Base-by-base conservation (phyloP, 495 filamentous ascomycete genomes). In the Physcia stellaris region DNA sequence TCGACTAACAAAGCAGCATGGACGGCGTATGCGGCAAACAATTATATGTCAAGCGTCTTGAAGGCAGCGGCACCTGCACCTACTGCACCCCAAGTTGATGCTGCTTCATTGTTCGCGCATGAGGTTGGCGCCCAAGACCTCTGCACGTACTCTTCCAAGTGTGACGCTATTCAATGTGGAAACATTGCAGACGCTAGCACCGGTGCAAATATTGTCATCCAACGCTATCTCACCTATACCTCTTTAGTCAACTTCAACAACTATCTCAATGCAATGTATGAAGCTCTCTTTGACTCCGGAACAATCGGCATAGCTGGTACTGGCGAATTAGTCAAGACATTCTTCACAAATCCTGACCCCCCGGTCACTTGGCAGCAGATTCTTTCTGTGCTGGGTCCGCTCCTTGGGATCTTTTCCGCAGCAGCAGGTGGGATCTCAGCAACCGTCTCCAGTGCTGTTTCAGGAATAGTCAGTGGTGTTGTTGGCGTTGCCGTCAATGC, bases 161-260 rank as follows among this genome's bases (percentile, higher is more conserved):
- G 43, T 24, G 37, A 30, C 4, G 10, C 22, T 2, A 19, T 41
- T 9, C 27, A 18, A 13, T 46, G 43, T 19, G 29, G 26, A n/a
- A 28, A 41, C 21, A 26, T 46, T 27, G 27, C 26, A n/a, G 26
- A 41, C 24, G 23, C 35, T 10, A 32, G 19, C 12, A 43, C 23
- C 16, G 38, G 43, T 7, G 12, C 19, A n/a, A 17, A 32, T 6
- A 15, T 46, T n/a, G 17, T 22, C 11, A 30, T 40, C 21, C 38
- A 46, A 34, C 29, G 43, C 2, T 41, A 32, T 22, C 28, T 46
- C 15, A 39, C 29, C 9, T 46, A 46, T 24, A 39, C 33, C 7
- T 27, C 43, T 3, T 24, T 35, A 17, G 31, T 41, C 22, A 46
- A 46, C 20, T 32, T 46, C 10, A 46, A 32, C 26, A 46, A 46